These are phyloP conservation scores for Backusella luteola DNA, from an alignment of 192 early-diverging fungal species.

Conservation along the genomic window DNA sequence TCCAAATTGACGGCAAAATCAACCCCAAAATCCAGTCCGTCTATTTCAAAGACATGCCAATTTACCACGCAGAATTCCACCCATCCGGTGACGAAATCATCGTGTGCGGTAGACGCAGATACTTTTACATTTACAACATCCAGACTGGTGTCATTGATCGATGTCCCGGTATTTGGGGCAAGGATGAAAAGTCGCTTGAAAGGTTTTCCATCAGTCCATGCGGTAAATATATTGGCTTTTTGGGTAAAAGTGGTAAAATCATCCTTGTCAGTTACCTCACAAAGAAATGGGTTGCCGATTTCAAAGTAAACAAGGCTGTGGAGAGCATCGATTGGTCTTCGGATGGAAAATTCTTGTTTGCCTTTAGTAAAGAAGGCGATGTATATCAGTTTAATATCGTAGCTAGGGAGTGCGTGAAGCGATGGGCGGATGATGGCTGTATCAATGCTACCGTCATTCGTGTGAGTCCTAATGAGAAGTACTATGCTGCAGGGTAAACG, in stretches of 20 bases:
- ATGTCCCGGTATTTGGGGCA: slow-evolving; percentile 71
- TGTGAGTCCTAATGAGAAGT: slow-evolving; percentile 70
- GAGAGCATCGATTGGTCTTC: slow-evolving; percentile 71
- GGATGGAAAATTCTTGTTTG: slow-evolving; percentile 77
- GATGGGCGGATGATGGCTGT: slow-evolving; percentile 80
- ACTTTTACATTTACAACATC: slow-evolving; percentile 85
- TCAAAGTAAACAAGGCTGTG: slow-evolving; percentile 90
- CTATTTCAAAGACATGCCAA: slow-evolving; percentile 86
- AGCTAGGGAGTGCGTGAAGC: slow-evolving; percentile 68
- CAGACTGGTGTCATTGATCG: slow-evolving; percentile 71
- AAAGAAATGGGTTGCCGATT: slow-evolving; percentile 84
- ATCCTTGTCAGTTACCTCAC: slow-evolving; percentile 73
- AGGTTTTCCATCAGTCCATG: slow-evolving; percentile 66
- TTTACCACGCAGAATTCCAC: slow-evolving; percentile 74
- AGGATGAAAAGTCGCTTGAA: slow-evolving; percentile 72
- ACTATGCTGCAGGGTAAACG: slow-evolving; percentile 81
- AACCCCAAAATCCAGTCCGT: slow-evolving; percentile 92
- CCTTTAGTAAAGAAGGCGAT: slow-evolving; percentile 78
- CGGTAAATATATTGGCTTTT: slow-evolving; percentile 75
- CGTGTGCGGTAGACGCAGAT: slow-evolving; percentile 72
- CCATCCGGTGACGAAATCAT: slow-evolving; percentile 74
- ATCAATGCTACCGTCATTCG: slow-evolving; percentile 73
- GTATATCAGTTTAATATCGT: slow-evolving; percentile 90
- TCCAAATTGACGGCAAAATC: slow-evolving; percentile 90
- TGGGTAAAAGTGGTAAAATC: slow-evolving; percentile 80